Base-by-base conservation (phyloP, 1,284 basidiomycete species). In the Ceratobasidium sp. region DNA sequence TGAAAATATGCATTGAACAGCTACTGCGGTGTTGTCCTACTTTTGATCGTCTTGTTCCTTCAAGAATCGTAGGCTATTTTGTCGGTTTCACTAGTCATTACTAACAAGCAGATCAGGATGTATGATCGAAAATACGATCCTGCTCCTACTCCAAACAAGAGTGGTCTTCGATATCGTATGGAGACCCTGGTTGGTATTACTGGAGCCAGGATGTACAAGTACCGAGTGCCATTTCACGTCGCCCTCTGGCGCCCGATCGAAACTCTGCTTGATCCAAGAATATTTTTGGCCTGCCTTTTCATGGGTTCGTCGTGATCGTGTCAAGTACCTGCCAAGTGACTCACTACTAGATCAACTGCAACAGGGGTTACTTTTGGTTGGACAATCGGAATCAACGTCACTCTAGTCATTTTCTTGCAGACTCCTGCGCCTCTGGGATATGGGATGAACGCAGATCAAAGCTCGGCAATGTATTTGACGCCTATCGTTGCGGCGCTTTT, bases 331-430 rank as follows among this genome's bases (percentile, higher is more conserved):
- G 28, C 18, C 39, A 18, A 80, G 89, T 43, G 77, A 88, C 36
- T 3, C 3, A 16, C n/a, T 60, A 90, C 89, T 81, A 86, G 87
- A 70, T n/a, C 77, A 59, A 6, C 23, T 14, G 69, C 10, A 53
- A 87, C 4, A 86, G 86, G 84, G 10, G 79, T 86, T 72, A 75
- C 90, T 2, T 91, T 92, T 77, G 90, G 89, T 2, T 92, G 91
- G 77, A 78, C 83, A 43, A 89, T 92, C 71, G 91, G 91, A 43
- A 87, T 92, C 70, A 92, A 92, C 75, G 90, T 91, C 1, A 92
- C 91, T 3, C 89, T 89, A 62, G 88, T 86, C 0, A 88, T 91
- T 6, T 91, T 92, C 80, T 80, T 91, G 18, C 87, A 85, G 1
- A 81, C 81, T 0, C 88, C 89, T 0, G 79, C 81, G 0, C 88